Evolutionary conservation across 2,329 filamentous ascomycete species (phyloP), one percentile per base, ranked within the genome.

Genomic region (Ceratocystis lukuohia): DNA sequence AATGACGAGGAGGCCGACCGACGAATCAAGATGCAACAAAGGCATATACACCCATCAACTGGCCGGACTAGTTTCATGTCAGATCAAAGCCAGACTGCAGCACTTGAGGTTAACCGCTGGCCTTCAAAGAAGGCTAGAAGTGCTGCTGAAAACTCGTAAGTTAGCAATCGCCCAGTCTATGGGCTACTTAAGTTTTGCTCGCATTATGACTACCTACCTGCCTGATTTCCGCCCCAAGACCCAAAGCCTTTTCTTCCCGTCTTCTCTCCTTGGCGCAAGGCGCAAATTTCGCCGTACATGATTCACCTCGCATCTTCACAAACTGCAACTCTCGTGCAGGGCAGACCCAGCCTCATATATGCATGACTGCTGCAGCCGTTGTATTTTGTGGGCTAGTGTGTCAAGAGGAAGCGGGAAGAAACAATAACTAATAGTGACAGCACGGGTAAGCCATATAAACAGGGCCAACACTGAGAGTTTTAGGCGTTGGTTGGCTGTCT

Each of bases 71-170:
- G 64, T 30, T 50, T 65, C 17, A 46, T 10, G 15, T 50, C 59
- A 37, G 59, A 65, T 22, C 64, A 61, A 41, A 68, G 61, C 30
- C 65, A 66, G 64, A 66, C 59, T 37, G 45, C 62, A 30, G 33
- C 67, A 5, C 59, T 45, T 5, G 61, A 65, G 17, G 20, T 20
- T n/a, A 62, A 59, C 20, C 61, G 61, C 8, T 63, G 61, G 61
- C 12, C 30, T 17, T 57, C 53, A 6, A 57, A 44, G 41, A 65
- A 46, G 25, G 25, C 61, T 25, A 63, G 53, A 25, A 57, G 53
- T n/a, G 12, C 53, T 28, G 53, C 22, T 41, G 12, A 41, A 33
- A 33, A 33, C 7, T 15, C 53, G 53, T 57, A 57, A 57, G 53
- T 57, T 22, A 41, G 5, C 12, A 56, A 56, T 7, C 15, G 25